Conservation (phyloP, 2,329 filamentous ascomycete genomes). For the Beauveria scarabaeidicola region DNA sequence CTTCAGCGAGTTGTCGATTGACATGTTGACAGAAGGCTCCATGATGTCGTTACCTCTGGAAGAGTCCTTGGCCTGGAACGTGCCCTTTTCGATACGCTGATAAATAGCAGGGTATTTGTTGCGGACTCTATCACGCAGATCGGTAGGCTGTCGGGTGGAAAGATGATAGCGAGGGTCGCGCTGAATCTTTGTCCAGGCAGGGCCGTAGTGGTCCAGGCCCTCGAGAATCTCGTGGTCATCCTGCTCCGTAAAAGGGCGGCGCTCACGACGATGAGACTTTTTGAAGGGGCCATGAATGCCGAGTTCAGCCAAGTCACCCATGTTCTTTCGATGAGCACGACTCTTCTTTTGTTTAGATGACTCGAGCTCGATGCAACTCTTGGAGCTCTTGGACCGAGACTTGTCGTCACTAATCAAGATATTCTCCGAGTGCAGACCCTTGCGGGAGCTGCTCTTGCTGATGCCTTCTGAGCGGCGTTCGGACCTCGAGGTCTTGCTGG, state of each 20-base stretch:
- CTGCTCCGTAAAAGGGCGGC: conserved; percentile 52
- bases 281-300: conserved; percentile 56
- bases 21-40: conserved; percentile 44
- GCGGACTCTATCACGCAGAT: conserved; percentile 53
- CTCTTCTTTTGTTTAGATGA: conserved; percentile 39
- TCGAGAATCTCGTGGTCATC: conserved; percentile 55
- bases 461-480: conserved; percentile 15
- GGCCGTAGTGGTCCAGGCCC: conserved; percentile 51
- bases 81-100: conserved; percentile 46
- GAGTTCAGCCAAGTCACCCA: conserved; percentile 46
- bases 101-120: conserved; percentile 57
- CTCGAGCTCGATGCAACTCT: conserved; percentile 23
- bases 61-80: conserved; percentile 36
- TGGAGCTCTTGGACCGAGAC: conserved; percentile 20
- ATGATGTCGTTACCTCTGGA: conserved; percentile 34
- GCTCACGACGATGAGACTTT: conserved; percentile 50
- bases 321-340: conserved; percentile 45
- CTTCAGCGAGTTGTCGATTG: conserved; percentile 38
- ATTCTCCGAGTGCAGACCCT: conserved; percentile 45
- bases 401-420: conserved; percentile 42
- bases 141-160: conserved; percentile 52
- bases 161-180: conserved; percentile 50
- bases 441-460: conserved; percentile 29
- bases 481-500: conserved; percentile 24
- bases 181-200: conserved; percentile 58